Evolutionary conservation across 805 yeast genomes (phyloP).

Genomic region (Metschnikowia baotianmanensis): DNA sequence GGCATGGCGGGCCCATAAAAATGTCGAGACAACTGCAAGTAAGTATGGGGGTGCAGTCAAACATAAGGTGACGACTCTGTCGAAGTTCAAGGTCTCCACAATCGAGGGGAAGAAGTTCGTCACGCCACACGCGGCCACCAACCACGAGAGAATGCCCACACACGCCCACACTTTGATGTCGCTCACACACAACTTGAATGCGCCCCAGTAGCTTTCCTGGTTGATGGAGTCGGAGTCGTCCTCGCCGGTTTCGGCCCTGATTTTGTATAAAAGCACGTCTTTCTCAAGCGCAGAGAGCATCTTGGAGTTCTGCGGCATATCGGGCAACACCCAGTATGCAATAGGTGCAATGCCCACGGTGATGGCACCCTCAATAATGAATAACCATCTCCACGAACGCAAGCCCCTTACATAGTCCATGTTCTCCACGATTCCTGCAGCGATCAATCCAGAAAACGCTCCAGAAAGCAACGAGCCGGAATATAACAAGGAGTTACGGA

Average conservation of each 20-base stretch:
- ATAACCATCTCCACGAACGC: slow-evolving; percentile 52
- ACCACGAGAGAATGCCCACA: slow-evolving; percentile 42
- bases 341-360: slow-evolving; percentile 46
- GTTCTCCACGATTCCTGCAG: slow-evolving; percentile 49
- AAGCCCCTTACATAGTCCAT: slow-evolving; percentile 23
- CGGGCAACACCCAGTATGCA: slow-evolving; percentile 50
- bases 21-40: slow-evolving; percentile 49
- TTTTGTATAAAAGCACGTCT: slow-evolving; percentile 41
- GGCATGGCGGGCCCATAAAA: slow-evolving; percentile 54
- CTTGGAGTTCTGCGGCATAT: slow-evolving; percentile 50
- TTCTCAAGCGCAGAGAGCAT: slow-evolving; percentile 45
- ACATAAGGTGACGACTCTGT: slow-evolving; percentile 48
- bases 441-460: slow-evolving; percentile 54
- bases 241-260: slow-evolving; percentile 40
- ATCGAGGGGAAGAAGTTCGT: slow-evolving; percentile 62
- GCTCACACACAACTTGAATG: slow-evolving; percentile 34
- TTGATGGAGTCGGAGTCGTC: slow-evolving; percentile 36
- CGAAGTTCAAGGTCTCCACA: slow-evolving; percentile 53
- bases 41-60: slow-evolving; percentile 61
- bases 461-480: slow-evolving; percentile 53
- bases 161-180: slow-evolving; percentile 50
- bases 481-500: slow-evolving; percentile 49
- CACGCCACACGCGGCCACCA: slow-evolving; percentile 60
- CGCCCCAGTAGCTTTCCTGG: slow-evolving; percentile 36
- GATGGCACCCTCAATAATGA: slow-evolving; percentile 53